Conservation (phyloP, 164 flowering plant species). For the Annona cherimola region DNA sequence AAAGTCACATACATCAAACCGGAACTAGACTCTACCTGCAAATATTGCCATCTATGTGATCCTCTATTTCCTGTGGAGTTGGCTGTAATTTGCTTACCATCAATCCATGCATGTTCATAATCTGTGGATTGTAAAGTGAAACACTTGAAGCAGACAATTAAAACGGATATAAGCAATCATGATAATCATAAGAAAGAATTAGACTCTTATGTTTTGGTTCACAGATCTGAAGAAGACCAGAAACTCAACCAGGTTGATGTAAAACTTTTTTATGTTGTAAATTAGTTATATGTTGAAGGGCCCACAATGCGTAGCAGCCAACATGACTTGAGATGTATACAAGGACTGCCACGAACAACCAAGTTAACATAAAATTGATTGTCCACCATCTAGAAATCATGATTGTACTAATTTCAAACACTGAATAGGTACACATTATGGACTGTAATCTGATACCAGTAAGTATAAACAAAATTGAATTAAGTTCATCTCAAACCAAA, state of each 20-base stretch:
- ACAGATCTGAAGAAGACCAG: background rate
- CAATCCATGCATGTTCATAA: slow-evolving; percentile 9
- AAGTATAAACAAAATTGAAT: no score
- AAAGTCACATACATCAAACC: background rate
- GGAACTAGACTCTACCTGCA: slow-evolving; percentile 5
- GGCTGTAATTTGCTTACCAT: slow-evolving; percentile 1
- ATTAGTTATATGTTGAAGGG: no score
- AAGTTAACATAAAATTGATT: background rate
- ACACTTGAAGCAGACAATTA: background rate
- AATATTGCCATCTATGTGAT: slow-evolving; percentile 10
- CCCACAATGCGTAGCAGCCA: no score
- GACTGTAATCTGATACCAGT: background rate
- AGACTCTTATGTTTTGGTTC: background rate
- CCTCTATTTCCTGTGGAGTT: slow-evolving; percentile 8
- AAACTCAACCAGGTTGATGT: no score
- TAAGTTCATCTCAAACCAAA: background rate
- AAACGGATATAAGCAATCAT: background rate
- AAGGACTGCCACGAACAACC: background rate
- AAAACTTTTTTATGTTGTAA: no score
- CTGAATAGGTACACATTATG: background rate
- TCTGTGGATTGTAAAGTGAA: background rate
- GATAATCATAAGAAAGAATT: no score
- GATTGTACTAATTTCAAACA: background rate
- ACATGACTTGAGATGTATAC: no score
- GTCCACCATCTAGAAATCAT: background rate